Base-by-base conservation (phyloP, 1,139 yeast genomes). In the Nakaseomyces delphensis region DNA sequence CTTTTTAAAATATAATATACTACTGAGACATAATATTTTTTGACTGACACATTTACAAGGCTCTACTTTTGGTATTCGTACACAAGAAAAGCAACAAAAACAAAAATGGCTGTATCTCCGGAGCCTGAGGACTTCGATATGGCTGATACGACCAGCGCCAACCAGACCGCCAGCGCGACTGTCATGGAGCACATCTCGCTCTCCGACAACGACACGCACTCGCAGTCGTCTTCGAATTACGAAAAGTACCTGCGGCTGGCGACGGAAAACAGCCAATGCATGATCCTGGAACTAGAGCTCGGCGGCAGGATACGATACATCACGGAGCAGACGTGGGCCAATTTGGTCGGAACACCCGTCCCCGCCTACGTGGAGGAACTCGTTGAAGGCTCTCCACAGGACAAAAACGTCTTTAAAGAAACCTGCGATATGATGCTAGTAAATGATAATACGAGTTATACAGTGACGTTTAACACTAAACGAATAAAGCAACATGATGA, bases 271-370 rank as follows among this genome's bases (percentile, higher is more conserved):
- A 82, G 80, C 51, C 86, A 86, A 4, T 80, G 87, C n/a, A 76
- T 81, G n/a, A 81, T 91, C 1, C 66, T 91, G 67, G 98, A 91
- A 61, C 65, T 91, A 45, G 91, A 83, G 55, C 66, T 86, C 55
- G 81, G 80, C 53, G 87, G 96, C 15, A 75, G 72, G 33, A 78
- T 91, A n/a, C 74, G 76, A 42, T 84, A 83, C 59, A 61, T 87
- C 27, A 76, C 91, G 48, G 73, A 73, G 48, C 76, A 81, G 14
- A n/a, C 33, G 49, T 89, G 96, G 96, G 82, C 79, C 52, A 56
- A 71, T 8, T 71, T 87, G 9, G 64, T 63, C 4, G 93, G 94
- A 2, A 79, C 89, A 0, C 24, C 29, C 3, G 8, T 38, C 5
- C 54, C 54, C 5, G 43, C 42, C 16, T 19, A 11, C 24, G 76